Base-by-base conservation (phyloP, 78 protist species). In the Tieghemostelium lacteum region DNA sequence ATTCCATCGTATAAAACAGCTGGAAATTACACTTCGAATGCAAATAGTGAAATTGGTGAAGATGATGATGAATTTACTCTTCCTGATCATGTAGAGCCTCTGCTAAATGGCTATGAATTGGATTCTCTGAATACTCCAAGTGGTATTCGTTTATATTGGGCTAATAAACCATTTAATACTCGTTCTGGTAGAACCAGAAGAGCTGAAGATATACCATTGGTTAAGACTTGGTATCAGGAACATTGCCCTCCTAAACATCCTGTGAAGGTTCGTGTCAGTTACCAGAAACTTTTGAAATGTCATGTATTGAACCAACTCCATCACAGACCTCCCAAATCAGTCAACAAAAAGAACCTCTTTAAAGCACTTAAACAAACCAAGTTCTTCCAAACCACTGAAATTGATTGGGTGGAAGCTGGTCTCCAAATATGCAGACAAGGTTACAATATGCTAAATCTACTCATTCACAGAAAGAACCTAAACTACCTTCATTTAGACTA, bases 401-500 rank as follows among this genome's bases (percentile, higher is more conserved):
- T 99, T 49, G 99, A 99, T 70, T 99, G 99, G 99, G 98, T 99
- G 14, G 99, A 99, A 86, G 99, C 99, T 2, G 99, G 99, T 6
- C 96, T 99, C 40, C 99, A 99, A 95, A 93, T 99, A n/a, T 96
- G 97, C 50, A 80, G 99, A 3, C 99, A 99, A 87, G 99, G 99
- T 33, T 96, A 98, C 96, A 99, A 99, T 96, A 98, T 98, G 99
- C 97, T 99, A 66, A 98, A 98, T 85, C 98, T 99, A 75, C 93
- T 99, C 39, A 98, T 99, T 91, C 99, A 99, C 70, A 93, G 99
- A 49, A 99, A 98, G 96, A 97, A 96, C 69, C 83, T 99, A 40
- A 97, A 95, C 96, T 99, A 98, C 93, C 88, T 99, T 20, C 99
- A 99, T 89, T 95, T 99, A 34, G 99, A 99, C 72, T 99, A 98